Evolutionary conservation across 805 yeast genomes (phyloP).

Genomic region (Candida nanaspora): DNA sequence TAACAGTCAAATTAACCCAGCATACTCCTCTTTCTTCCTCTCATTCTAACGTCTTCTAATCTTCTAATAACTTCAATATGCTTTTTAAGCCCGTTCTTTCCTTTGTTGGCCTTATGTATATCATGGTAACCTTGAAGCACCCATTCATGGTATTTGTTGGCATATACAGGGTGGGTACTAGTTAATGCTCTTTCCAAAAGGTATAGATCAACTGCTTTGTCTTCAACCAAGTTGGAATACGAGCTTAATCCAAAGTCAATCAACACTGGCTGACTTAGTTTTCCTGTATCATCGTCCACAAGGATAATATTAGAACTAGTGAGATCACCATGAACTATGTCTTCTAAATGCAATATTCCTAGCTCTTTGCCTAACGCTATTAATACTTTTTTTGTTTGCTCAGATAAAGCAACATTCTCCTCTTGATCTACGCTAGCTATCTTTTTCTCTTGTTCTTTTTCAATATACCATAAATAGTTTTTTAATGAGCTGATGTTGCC

Average conservation of each 20-base stretch:
- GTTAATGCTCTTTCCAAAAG: conserved; percentile 87
- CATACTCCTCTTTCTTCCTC: conserved; percentile 96
- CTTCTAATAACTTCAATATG: conserved; percentile 50
- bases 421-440: neutral
- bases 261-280: conserved; percentile 40
- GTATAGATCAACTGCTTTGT: conserved; percentile 94
- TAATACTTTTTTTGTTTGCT: conserved; percentile 37
- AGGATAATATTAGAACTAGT: conserved; percentile 84
- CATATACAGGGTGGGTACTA: conserved; percentile 80
- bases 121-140: conserved; percentile 60
- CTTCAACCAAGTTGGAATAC: conserved; percentile 70
- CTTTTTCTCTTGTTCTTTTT: conserved; percentile 22
- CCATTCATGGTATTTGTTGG: conserved; percentile 62
- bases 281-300: conserved; percentile 6
- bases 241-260: conserved; percentile 92
- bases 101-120: conserved; percentile 26
- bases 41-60: conserved; percentile 75
- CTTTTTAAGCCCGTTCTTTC: conserved; percentile 31
- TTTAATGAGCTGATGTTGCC: conserved; percentile 57
- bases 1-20: conserved; percentile 46
- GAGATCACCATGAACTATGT: conserved; percentile 88
- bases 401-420: conserved; percentile 18
- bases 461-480: conserved; percentile 64
- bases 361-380: conserved; percentile 56
- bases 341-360: conserved; percentile 65